These are phyloP conservation scores for Cordia subcordata DNA, from an alignment of 257 asterid genomes.

Conservation along the genomic window DNA sequence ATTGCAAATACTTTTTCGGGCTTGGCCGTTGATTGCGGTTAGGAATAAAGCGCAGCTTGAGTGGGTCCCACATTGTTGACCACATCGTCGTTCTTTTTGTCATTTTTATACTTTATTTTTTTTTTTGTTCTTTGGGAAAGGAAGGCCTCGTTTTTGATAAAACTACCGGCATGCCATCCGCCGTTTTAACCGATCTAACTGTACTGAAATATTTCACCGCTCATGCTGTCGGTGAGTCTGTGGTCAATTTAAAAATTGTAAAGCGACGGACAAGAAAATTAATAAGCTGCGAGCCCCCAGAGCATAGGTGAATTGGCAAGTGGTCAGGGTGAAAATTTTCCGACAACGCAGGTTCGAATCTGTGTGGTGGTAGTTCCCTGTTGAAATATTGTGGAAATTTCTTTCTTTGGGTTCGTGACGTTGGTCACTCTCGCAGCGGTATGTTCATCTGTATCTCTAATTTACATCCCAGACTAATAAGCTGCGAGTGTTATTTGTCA, in stretches of 20 bases:
- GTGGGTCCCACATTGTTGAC: background rate
- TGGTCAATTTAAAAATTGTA: background rate
- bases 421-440: too few relatives aligned
- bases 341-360: too few relatives aligned
- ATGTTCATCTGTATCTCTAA: too few relatives aligned
- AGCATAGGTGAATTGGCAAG: too few relatives aligned
- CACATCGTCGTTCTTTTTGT: background rate
- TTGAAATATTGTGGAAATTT: too few relatives aligned
- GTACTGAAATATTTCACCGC: background rate
- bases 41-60: background rate
- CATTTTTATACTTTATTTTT: background rate
- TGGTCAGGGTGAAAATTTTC: too few relatives aligned
- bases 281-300: too few relatives aligned
- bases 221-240: slow-evolving; percentile 2
- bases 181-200: background rate
- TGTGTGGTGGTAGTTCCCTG: too few relatives aligned
- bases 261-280: background rate
- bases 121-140: background rate
- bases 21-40: slow-evolving; percentile 8
- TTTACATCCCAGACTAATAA: too few relatives aligned
- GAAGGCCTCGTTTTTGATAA: background rate
- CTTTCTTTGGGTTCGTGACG: too few relatives aligned
- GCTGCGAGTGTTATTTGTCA: background rate
- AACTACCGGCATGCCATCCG: slow-evolving; percentile 1
- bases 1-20: slow-evolving; percentile 3